Percentiles rank a stretch among this genome's conserved stretches.
Evolutionary conservation across 805 yeast genomes (phyloP).

Genomic region (Wickerhamiella azyma): DNA sequence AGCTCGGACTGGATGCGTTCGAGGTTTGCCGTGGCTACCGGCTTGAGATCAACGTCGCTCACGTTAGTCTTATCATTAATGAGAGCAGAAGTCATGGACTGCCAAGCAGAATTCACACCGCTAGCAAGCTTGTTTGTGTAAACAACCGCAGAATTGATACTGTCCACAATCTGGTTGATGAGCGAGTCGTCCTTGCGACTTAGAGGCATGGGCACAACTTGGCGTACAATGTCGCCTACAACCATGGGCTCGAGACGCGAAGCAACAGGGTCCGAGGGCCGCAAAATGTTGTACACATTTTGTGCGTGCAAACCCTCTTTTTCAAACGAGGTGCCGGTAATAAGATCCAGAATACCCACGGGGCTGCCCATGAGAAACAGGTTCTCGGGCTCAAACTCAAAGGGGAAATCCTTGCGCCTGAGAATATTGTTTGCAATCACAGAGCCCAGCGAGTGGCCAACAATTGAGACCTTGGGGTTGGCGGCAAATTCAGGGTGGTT

Average conservation of each 20-base stretch:
- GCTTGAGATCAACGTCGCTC: slow-evolving; percentile 9
- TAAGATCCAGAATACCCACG: slow-evolving; percentile 67
- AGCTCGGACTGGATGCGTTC: slow-evolving; percentile 25
- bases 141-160: slow-evolving; percentile 1
- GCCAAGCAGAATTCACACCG: slow-evolving; percentile 25
- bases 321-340: slow-evolving; percentile 37
- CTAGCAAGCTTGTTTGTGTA: slow-evolving; percentile 25
- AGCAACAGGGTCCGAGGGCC: slow-evolving; percentile 85
- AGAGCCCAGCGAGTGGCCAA: slow-evolving; percentile 90
- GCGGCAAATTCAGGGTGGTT: slow-evolving; percentile 47
- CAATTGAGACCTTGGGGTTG: slow-evolving; percentile 64
- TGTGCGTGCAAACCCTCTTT: slow-evolving; percentile 29
- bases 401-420: slow-evolving; percentile 27
- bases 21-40: slow-evolving; percentile 1
- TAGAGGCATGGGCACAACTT: slow-evolving; percentile 38
- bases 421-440: slow-evolving; percentile 69
- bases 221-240: slow-evolving; percentile 38
- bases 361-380: slow-evolving; percentile 84
- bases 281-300: slow-evolving; percentile 68
- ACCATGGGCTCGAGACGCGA: slow-evolving; percentile 82
- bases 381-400: slow-evolving; percentile 61
- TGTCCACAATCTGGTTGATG: slow-evolving; percentile 23
- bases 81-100: slow-evolving; percentile 12
- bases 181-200: slow-evolving; percentile 24
- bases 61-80: slow-evolving; percentile 8